These are phyloP conservation scores for Solanum appendiculatum DNA, from an alignment of 257 asterid species.

Conservation along the genomic window DNA sequence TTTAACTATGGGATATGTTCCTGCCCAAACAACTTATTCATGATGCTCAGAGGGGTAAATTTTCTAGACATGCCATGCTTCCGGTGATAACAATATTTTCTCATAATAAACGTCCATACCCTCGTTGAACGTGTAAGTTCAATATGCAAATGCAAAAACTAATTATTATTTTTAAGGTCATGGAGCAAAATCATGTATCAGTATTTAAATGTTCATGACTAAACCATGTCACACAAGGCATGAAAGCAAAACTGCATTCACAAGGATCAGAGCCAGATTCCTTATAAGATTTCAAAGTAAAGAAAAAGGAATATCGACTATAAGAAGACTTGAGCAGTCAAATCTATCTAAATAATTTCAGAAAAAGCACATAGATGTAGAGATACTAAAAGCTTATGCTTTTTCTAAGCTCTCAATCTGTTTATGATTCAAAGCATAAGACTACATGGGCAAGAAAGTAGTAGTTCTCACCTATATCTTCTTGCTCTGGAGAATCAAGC, in stretches of 20 bases:
- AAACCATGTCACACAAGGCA: too few relatives aligned
- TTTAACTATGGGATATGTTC: background rate
- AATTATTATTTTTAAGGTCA: background rate
- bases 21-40: background rate
- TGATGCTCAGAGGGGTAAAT: background rate
- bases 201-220: too few relatives aligned
- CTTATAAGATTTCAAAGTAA: background rate
- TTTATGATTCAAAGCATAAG: background rate
- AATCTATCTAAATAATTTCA: background rate
- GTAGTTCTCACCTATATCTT: conserved; percentile 58
- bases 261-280: background rate
- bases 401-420: background rate
- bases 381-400: background rate
- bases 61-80: background rate
- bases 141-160: background rate
- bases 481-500: conserved; percentile 85
- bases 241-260: too few relatives aligned
- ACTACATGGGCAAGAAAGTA: background rate
- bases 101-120: background rate
- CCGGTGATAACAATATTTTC: background rate
- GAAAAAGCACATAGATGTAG: background rate
- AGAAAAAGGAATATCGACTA: background rate
- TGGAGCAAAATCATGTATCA: background rate
- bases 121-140: background rate
- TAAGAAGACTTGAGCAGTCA: background rate